Percentiles rank a stretch among this genome's conserved stretches.
phyloP scores from a whole-genome alignment of 1,139 yeast genomes.

The Saccharomyces uvarum region DNA sequence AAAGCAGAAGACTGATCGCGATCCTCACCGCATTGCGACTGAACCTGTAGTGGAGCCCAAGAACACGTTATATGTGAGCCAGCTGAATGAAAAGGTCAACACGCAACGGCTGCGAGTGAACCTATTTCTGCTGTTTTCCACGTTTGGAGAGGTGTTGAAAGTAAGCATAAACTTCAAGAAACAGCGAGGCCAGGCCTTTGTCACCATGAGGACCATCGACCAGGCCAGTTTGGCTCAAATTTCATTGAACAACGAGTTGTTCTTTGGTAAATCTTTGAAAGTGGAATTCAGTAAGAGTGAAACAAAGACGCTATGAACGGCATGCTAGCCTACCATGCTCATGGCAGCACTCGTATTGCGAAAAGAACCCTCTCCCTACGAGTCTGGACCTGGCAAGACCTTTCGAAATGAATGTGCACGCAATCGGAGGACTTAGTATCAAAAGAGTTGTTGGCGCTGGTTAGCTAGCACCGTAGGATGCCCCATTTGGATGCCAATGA shows the following conservation, averaged over 20 bases:
- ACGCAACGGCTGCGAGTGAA: constrained; percentile 18
- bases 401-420: background rate
- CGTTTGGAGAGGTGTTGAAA: constrained; percentile 30
- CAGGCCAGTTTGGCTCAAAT: constrained; percentile 28
- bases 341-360: background rate
- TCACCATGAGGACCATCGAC: constrained; percentile 23
- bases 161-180: constrained; percentile 18
- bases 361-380: background rate
- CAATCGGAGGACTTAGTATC: background rate
- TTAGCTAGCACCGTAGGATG: background rate
- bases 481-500: too few relatives aligned
- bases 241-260: constrained; percentile 23
- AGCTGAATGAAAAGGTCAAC: constrained; percentile 21
- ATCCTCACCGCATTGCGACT: constrained; percentile 23
- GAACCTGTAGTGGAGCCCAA: constrained; percentile 12
- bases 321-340: background rate
- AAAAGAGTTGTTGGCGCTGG: too few relatives aligned
- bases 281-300: constrained; percentile 21
- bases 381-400: too few relatives aligned
- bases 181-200: constrained; percentile 27
- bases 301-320: constrained; percentile 7
- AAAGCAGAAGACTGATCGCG: constrained; percentile 1
- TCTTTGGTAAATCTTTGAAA: constrained; percentile 21
- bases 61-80: constrained; percentile 24
- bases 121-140: constrained; percentile 26